Conservation (phyloP, 768 basidiomycete species). For the Phylloporus sp. region DNA sequence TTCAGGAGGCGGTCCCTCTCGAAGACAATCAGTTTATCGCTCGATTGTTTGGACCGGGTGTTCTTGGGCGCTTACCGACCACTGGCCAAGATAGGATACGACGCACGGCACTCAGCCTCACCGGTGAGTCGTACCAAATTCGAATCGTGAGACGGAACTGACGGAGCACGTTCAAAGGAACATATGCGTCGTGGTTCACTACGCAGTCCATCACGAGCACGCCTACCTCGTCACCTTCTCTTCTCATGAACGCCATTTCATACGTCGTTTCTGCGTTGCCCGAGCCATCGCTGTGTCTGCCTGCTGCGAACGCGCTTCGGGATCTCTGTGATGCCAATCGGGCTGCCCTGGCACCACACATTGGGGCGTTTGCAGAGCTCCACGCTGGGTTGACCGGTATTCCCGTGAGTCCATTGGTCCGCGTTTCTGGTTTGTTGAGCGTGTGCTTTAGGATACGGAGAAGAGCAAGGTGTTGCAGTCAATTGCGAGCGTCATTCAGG, state of each 20-base stretch:
- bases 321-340: slow-evolving; percentile 90
- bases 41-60: slow-evolving; percentile 65
- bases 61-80: slow-evolving; percentile 65
- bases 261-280: slow-evolving; percentile 69
- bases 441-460: slow-evolving; percentile 61
- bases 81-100: slow-evolving; percentile 61
- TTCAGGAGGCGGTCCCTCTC: slow-evolving; percentile 80
- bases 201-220: slow-evolving; percentile 36
- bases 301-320: slow-evolving; percentile 77
- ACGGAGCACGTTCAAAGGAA: slow-evolving; percentile 37
- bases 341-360: slow-evolving; percentile 74
- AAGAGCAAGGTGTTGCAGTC: slow-evolving; percentile 88
- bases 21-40: slow-evolving; percentile 50
- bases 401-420: slow-evolving; percentile 69
- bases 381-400: slow-evolving; percentile 72
- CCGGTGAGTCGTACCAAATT: slow-evolving; percentile 50
- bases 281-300: slow-evolving; percentile 57
- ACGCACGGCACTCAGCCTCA: slow-evolving; percentile 66
- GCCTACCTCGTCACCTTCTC: slow-evolving; percentile 32
- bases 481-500: slow-evolving; percentile 91
- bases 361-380: slow-evolving; percentile 77
- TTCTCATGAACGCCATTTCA: slow-evolving; percentile 59
- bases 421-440: no score
- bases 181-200: slow-evolving; percentile 79
- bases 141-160: neutral